These are phyloP conservation scores for Meira nashicola DNA, from an alignment of 1,284 basidiomycete species.

Conservation along the genomic window DNA sequence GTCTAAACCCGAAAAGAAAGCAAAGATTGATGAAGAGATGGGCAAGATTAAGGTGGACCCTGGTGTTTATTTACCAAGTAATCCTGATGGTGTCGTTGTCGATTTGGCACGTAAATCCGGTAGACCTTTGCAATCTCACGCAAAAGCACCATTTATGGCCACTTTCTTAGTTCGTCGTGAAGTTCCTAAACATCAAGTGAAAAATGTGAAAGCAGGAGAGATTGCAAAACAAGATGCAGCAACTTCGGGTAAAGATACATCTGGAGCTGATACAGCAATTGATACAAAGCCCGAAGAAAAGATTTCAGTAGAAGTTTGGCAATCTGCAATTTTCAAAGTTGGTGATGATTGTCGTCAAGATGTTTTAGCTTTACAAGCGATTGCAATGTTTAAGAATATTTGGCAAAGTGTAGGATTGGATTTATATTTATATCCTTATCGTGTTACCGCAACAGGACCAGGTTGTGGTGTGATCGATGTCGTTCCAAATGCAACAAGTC, in stretches of 20 bases:
- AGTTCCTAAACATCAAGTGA: slow-evolving; percentile 11
- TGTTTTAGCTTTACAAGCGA: slow-evolving; percentile 89
- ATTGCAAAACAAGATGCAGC: slow-evolving; percentile 8
- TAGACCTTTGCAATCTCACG: slow-evolving; percentile 90
- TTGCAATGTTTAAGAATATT: slow-evolving; percentile 99
- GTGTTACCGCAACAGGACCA: slow-evolving; percentile 92
- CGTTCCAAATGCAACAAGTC: slow-evolving; percentile 92
- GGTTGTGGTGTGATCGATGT: slow-evolving; percentile 99
- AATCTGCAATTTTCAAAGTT: slow-evolving; percentile 98
- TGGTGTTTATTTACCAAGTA: slow-evolving; percentile 94
- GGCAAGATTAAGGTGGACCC: slow-evolving; percentile 85
- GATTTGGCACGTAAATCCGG: slow-evolving; percentile 96
- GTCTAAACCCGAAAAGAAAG: slow-evolving; percentile 96
- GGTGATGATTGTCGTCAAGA: slow-evolving; percentile 99
- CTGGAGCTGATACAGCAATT: slow-evolving; percentile 20
- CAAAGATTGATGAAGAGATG: slow-evolving; percentile 99
- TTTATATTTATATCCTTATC: slow-evolving; percentile 89
- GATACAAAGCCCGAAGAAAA: slow-evolving; percentile 10
- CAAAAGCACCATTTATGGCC: slow-evolving; percentile 99
- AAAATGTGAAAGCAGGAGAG: slow-evolving; percentile 42
- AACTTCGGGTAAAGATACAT: slow-evolving; percentile 53
- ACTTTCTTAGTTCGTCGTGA: slow-evolving; percentile 79
- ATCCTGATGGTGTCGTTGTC: slow-evolving; percentile 91
- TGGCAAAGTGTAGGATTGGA: slow-evolving; percentile 81
- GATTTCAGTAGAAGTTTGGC: slow-evolving; percentile 68